Evolutionary conservation across 176 grass and related monocot species (phyloP).

Genomic region (Eragrostis nindensis): DNA sequence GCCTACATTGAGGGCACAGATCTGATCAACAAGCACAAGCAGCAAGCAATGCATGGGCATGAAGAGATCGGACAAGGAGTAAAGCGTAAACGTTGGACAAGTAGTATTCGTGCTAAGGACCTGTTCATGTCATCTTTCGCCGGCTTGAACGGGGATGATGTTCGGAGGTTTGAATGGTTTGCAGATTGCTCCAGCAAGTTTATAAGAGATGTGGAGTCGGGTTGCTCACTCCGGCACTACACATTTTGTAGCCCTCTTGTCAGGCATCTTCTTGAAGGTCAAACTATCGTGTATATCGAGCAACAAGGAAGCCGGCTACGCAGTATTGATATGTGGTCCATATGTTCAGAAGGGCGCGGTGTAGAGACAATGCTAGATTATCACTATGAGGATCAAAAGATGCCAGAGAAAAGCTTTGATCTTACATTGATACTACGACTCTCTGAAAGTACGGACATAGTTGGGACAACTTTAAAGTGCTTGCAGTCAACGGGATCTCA

Average conservation of each 20-base stretch:
- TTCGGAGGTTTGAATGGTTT: background rate
- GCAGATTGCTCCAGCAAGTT: background rate
- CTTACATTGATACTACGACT: background rate
- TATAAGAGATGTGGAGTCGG: background rate
- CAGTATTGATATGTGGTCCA: background rate
- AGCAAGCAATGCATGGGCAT: too few species aligned
- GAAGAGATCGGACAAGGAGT: too few species aligned
- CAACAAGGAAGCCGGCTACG: too few species aligned
- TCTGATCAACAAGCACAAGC: too few species aligned
- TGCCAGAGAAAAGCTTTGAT: background rate
- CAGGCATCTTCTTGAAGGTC: background rate
- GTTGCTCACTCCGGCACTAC: background rate
- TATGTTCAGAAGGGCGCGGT: background rate
- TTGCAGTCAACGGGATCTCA: background rate
- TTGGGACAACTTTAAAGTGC: background rate
- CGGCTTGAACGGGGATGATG: background rate
- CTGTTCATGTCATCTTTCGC: background rate
- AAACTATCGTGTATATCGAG: background rate
- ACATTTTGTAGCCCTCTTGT: background rate
- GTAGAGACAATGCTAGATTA: accelerated
- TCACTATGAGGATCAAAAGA: background rate
- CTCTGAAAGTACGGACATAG: background rate
- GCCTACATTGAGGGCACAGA: too few species aligned
- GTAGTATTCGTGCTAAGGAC: background rate
- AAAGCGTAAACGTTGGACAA: background rate